phyloP scores from a whole-genome alignment of 2,329 filamentous ascomycete species.

The Paramyrothecium sp. region DNA sequence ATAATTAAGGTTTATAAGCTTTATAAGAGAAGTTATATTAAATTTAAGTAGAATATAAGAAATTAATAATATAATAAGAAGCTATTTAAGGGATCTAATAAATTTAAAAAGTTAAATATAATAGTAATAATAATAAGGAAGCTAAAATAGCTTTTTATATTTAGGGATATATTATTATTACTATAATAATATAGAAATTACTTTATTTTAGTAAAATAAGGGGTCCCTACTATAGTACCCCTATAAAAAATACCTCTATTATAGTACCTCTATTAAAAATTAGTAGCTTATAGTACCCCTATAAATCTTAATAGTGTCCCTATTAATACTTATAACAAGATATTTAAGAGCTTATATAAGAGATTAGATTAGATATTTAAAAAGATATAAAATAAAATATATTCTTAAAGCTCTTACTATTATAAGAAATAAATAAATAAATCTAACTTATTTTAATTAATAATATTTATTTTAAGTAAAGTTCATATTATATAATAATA shows the following conservation, averaged over 20 bases:
- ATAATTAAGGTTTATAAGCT: not conserved
- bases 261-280: not conserved
- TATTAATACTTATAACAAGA: not conserved
- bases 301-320: not conserved
- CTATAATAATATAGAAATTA: not conserved
- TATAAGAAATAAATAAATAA: not conserved
- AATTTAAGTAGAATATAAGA: not conserved
- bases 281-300: not conserved
- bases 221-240: not conserved
- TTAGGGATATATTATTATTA: not conserved
- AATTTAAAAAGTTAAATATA: no score
- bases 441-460: no score
- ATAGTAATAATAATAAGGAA: conserved; percentile 1
- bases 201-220: not conserved
- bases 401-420: not conserved
- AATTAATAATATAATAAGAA: conserved; percentile 1
- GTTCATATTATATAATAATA: not conserved
- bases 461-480: not conserved
- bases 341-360: not conserved
- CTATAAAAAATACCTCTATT: not conserved
- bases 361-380: not conserved
- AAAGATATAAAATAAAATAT: not conserved
- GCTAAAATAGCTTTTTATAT: not conserved
- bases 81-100: no score
- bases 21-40: not conserved